Conservation (phyloP, 306 rosid genomes). For the Gastrolobium villosum region DNA sequence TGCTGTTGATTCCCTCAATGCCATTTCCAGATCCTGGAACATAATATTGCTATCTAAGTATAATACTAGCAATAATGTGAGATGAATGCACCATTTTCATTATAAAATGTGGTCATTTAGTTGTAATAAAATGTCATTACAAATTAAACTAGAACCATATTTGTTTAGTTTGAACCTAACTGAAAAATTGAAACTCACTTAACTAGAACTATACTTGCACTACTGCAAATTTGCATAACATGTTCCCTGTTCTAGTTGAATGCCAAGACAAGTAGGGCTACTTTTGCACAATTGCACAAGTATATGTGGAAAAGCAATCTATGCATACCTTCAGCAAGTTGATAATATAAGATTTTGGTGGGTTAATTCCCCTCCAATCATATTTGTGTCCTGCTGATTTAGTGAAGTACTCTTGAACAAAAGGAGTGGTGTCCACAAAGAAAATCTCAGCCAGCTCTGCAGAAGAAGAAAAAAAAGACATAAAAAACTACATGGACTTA, state of each 20-base stretch:
- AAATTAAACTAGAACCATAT: slow-evolving; percentile 1
- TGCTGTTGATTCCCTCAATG: slow-evolving; percentile 28
- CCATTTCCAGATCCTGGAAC: slow-evolving; percentile 39
- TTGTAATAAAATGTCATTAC: slow-evolving; percentile 6
- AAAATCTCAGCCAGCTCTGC: slow-evolving; percentile 61
- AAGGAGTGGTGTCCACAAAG: slow-evolving; percentile 71
- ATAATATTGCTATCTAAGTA: background rate
- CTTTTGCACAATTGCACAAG: background rate
- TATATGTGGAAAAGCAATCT: background rate
- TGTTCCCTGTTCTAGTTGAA: background rate
- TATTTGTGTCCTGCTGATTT: slow-evolving; percentile 50
- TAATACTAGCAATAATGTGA: background rate
- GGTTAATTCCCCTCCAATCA: slow-evolving; percentile 56
- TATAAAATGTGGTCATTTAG: background rate
- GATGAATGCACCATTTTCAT: background rate
- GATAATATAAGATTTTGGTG: slow-evolving; percentile 53
- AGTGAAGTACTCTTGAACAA: slow-evolving; percentile 56
- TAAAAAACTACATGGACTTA: background rate
- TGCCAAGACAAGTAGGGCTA: background rate
- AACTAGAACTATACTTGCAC: background rate
- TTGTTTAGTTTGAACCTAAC: background rate
- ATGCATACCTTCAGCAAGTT: slow-evolving; percentile 55
- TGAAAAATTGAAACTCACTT: no score
- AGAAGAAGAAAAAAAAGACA: background rate
- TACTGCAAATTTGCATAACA: background rate